Conservation (phyloP, 2,329 filamentous ascomycete species). For the Trichoderma hamatum region DNA sequence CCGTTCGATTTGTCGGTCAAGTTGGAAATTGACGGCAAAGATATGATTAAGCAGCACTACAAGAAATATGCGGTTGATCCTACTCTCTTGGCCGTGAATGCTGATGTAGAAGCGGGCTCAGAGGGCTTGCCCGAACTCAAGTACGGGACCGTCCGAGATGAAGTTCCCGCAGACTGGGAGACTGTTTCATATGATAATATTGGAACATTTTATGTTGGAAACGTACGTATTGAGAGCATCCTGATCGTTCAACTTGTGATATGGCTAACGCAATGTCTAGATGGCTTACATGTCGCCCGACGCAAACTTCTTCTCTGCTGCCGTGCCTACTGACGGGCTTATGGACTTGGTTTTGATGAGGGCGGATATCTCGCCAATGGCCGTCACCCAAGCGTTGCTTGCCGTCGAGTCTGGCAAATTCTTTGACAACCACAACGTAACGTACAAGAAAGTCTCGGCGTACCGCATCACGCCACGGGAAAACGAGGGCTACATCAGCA, state of each 20-base stretch:
- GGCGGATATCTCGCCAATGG: slow-evolving; percentile 69
- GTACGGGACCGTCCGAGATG: slow-evolving; percentile 79
- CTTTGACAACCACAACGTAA: slow-evolving; percentile 77
- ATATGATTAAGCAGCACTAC: slow-evolving; percentile 74
- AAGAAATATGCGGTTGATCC: slow-evolving; percentile 49
- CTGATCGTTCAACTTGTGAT: too few relatives aligned
- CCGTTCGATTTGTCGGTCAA: slow-evolving; percentile 89
- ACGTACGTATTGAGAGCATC: slow-evolving; percentile 54
- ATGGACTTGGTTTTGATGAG: slow-evolving; percentile 83
- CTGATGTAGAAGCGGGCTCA: slow-evolving; percentile 36
- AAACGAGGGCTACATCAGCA: slow-evolving; percentile 81
- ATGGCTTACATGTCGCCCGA: slow-evolving; percentile 91
- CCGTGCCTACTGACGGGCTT: slow-evolving; percentile 79
- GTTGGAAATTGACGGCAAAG: slow-evolving; percentile 76
- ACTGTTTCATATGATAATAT: slow-evolving; percentile 73
- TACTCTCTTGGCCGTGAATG: slow-evolving; percentile 32
- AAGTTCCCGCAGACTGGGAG: slow-evolving; percentile 77
- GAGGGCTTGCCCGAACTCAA: slow-evolving; percentile 70
- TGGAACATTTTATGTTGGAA: slow-evolving; percentile 92
- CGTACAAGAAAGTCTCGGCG: slow-evolving; percentile 82
- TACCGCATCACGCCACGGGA: slow-evolving; percentile 81
- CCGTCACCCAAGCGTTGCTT: slow-evolving; percentile 69
- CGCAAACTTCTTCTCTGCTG: slow-evolving; percentile 82
- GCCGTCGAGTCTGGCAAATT: slow-evolving; percentile 73
- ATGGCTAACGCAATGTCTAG: slow-evolving; percentile 41